Evolutionary conservation across 129 eudicot genomes (phyloP).

Genomic region (Flaveria robusta): DNA sequence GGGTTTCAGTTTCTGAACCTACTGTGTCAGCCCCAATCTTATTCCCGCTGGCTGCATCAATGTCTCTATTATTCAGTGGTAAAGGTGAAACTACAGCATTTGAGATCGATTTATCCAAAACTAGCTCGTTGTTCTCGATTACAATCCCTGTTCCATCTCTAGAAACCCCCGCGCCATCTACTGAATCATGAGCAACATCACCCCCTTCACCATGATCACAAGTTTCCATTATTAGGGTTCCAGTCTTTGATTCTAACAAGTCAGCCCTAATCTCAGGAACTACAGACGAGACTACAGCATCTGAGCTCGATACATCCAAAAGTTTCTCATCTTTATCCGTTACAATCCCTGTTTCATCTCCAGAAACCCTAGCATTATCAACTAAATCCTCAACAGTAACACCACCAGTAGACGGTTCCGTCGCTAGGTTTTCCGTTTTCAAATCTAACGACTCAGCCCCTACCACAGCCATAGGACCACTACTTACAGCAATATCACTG

Average conservation of each 20-base stretch:
- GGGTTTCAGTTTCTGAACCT: slow-evolving; percentile 20
- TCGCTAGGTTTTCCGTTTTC: slow-evolving; percentile 28
- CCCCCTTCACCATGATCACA: slow-evolving; percentile 17
- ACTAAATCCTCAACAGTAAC: neutral
- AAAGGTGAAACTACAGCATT: slow-evolving; percentile 3
- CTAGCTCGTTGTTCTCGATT: neutral
- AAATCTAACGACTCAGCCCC: slow-evolving; percentile 7
- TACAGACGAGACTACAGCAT: slow-evolving; percentile 14
- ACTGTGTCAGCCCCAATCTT: neutral
- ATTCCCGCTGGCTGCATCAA: neutral
- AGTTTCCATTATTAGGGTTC: slow-evolving; percentile 20
- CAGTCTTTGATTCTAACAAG: slow-evolving; percentile 24
- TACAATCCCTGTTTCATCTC: neutral
- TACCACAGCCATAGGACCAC: neutral
- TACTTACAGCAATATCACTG: neutral
- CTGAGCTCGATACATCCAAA: slow-evolving; percentile 6
- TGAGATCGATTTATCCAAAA: neutral
- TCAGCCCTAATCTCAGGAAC: slow-evolving; percentile 8
- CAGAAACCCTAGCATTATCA: slow-evolving; percentile 14
- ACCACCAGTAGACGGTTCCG: slow-evolving; percentile 6
- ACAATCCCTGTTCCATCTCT: slow-evolving; percentile 22
- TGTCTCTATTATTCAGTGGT: neutral
- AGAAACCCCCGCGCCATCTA: slow-evolving; percentile 42
- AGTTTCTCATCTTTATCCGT: neutral
- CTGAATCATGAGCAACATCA: neutral